phyloP scores from a whole-genome alignment of 257 asterid genomes.

The Sherardia arvensis region DNA sequence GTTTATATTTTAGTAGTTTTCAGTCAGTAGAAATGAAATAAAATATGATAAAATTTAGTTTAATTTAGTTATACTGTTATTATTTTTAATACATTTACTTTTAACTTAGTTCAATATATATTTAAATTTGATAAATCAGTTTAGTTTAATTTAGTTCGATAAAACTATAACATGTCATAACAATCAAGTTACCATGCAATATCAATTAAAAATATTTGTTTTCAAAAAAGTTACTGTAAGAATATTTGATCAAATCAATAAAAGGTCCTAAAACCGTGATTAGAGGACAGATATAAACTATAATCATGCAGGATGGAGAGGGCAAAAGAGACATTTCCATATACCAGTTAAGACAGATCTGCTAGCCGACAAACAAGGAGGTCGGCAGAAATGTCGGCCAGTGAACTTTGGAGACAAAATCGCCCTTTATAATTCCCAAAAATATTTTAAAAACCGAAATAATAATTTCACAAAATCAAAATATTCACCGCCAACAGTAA shows the following conservation, averaged over 20 bases:
- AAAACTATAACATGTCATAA: too few relatives aligned
- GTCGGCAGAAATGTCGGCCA: slow-evolving; percentile 78
- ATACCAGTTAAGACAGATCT: slow-evolving; percentile 25
- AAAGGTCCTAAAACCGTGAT: background rate
- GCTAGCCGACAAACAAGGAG: slow-evolving; percentile 61
- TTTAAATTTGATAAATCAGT: too few relatives aligned
- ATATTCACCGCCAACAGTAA: slow-evolving; percentile 1
- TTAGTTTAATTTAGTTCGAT: too few relatives aligned
- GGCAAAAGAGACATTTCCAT: slow-evolving; percentile 21
- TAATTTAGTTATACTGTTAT: too few relatives aligned
- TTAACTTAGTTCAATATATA: too few relatives aligned
- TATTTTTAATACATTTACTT: too few relatives aligned
- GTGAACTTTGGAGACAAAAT: slow-evolving; percentile 46
- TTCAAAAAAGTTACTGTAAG: too few relatives aligned
- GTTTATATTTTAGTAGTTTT: too few relatives aligned
- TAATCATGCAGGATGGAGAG: slow-evolving; percentile 3
- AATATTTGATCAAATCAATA: too few relatives aligned
- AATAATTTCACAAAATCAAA: background rate
- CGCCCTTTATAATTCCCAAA: slow-evolving; percentile 21
- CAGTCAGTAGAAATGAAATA: too few relatives aligned
- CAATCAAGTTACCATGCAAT: background rate
- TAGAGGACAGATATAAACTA: background rate
- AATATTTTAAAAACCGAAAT: background rate
- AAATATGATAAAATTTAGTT: too few relatives aligned
- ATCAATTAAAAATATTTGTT: background rate